Conservation (phyloP, 1,139 yeast genomes). For the Pichia sp. region DNA sequence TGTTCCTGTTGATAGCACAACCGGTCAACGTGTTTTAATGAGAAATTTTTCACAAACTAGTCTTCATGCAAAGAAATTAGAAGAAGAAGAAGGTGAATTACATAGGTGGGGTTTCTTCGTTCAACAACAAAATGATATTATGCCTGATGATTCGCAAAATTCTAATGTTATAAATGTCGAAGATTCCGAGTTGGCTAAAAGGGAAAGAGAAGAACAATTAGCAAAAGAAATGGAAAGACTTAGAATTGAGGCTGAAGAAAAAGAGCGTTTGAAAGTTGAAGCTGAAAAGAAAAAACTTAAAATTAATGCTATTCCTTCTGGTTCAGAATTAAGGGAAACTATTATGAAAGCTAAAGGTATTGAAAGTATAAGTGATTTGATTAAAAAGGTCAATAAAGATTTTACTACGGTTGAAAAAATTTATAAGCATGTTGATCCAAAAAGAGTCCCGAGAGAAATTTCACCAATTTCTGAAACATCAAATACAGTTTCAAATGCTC, state of each 20-base stretch:
- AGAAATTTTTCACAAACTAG: conserved; percentile 62
- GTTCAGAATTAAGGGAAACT: conserved; percentile 70
- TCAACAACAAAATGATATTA: conserved; percentile 47
- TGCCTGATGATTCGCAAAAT: conserved; percentile 30
- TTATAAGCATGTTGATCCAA: conserved; percentile 32
- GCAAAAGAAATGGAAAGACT: conserved; percentile 11
- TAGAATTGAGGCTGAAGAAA: conserved; percentile 13
- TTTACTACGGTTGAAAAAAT: conserved; percentile 50
- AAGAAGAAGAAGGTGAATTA: conserved; percentile 86
- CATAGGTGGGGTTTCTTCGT: conserved; percentile 78
- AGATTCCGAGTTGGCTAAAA: neutral
- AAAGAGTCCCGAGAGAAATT: conserved; percentile 1
- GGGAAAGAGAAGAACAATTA: conserved; percentile 4
- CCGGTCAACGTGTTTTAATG: conserved; percentile 67
- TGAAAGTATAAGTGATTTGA: conserved; percentile 62
- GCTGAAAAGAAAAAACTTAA: conserved; percentile 21
- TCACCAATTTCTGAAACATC: neutral
- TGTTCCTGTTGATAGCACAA: conserved; percentile 56
- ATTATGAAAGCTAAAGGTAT: conserved; percentile 74
- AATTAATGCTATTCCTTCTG: conserved; percentile 54
- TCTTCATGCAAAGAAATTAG: conserved; percentile 65
- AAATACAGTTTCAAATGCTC: neutral
- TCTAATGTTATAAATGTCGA: neutral
- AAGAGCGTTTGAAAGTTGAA: conserved; percentile 8
- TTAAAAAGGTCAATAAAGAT: conserved; percentile 52